A percentile compares a stretch with the other conserved stretches of the same genome.
Conservation (phyloP, 805 yeast genomes). For the Cyberlindnera meyerae region DNA sequence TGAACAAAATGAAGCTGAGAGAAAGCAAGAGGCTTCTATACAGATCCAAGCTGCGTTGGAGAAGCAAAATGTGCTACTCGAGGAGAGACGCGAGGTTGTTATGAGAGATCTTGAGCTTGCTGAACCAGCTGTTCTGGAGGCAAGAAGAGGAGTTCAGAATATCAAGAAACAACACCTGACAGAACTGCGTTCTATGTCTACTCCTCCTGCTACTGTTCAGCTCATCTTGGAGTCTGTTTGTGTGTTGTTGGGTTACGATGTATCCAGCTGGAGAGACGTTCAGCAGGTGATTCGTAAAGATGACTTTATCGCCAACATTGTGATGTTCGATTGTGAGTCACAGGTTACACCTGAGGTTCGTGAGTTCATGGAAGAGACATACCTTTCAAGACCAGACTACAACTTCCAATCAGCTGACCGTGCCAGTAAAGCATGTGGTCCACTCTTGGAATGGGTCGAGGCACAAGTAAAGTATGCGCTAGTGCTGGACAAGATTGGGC, state of each 20-base stretch:
- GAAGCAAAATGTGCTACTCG: conserved; percentile 59
- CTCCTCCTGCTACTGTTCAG: conserved; percentile 87
- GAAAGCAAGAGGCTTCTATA: conserved; percentile 80
- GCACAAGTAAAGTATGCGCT: conserved; percentile 81
- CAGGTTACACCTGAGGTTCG: conserved; percentile 54
- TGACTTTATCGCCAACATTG: conserved; percentile 81
- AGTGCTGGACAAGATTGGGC: conserved; percentile 67
- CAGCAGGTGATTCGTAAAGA: conserved; percentile 76
- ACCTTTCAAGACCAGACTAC: conserved; percentile 58
- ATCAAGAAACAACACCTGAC: conserved; percentile 90
- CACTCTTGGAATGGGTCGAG: conserved; percentile 78
- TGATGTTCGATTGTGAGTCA: conserved; percentile 59
- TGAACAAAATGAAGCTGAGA: conserved; percentile 89
- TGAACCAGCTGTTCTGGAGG: conserved; percentile 81
- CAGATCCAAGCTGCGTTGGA: conserved; percentile 67
- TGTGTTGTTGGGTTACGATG: conserved; percentile 66
- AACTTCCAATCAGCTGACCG: conserved; percentile 72
- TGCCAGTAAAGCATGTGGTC: conserved; percentile 96
- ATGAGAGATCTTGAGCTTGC: conserved; percentile 63
- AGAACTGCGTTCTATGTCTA: conserved; percentile 81
- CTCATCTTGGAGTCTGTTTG: conserved; percentile 86
- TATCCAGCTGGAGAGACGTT: conserved; percentile 73
- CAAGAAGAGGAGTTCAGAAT: conserved; percentile 84
- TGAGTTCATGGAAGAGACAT: conserved; percentile 50
- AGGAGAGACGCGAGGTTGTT: conserved; percentile 48